Evolutionary conservation across 345 rosid species (phyloP), one percentile per base, ranked within the genome.

Genomic region (Citrus australasica): DNA sequence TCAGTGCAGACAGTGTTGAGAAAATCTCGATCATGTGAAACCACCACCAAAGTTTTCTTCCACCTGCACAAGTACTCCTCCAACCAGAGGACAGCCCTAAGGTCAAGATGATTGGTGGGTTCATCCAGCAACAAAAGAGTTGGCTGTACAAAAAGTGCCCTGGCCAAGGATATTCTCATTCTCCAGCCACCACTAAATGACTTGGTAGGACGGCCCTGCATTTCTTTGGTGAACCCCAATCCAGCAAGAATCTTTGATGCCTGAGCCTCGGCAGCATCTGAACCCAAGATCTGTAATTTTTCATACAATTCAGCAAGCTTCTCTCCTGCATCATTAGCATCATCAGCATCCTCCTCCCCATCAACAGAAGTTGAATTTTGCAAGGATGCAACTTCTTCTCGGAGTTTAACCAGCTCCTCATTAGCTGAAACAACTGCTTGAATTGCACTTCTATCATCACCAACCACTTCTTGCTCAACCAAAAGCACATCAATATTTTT

Each of bases 111-210:
- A 86, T 96, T 96, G 66, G 98, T 96, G 25, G 99, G 99, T 77
- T 96, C 99, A 85, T 96, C 98, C 79, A 96, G 83, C 79, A 94
- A 73, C 82, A 96, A 78, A 40, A 96, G 92, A 33, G 99, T 96
- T 27, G 98, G 99, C 32, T 93, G 98, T 82, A 95, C 89, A 82
- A 95, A 95, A 60, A 95, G 95, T 67, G 99, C 99, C 84, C 99
- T 85, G 11, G 98, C 99, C 77, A 95, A 80, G 4, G 99, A 93
- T 77, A 95, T 93, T 80, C 99, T 85, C 99, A 96, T 96, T 87
- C 99, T 92, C 99, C 98, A 96, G 25, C 99, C 99, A 85, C 98
- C 99, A 81, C 98, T 94, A 82, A 96, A 96, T 4, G 97, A 93
- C 79, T 71, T 73, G 22, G 99, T 95, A 11, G 94, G 85, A 61